These are phyloP conservation scores for Pseudogymnoascus sp. DNA, from an alignment of 2,329 filamentous ascomycete species.

Conservation along the genomic window DNA sequence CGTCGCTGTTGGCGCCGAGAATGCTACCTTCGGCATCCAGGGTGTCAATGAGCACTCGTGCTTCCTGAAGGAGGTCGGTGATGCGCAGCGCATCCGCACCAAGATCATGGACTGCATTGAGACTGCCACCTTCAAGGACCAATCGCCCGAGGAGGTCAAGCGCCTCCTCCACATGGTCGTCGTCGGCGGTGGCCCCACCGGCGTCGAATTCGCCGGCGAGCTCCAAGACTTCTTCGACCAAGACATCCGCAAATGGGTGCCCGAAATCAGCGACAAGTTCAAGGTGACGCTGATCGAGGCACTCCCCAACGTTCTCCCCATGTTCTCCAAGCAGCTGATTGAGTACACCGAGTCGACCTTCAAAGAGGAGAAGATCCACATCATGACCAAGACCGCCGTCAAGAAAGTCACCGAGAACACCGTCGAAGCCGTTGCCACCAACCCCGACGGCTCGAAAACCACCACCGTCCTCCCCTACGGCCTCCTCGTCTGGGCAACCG, in stretches of 20 bases:
- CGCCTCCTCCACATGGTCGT: constrained; percentile 98
- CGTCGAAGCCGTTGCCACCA: constrained; percentile 80
- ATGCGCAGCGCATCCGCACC: constrained; percentile 93
- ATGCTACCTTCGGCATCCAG: constrained; percentile 95
- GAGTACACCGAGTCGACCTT: constrained; percentile 99
- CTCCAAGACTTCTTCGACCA: constrained; percentile 98
- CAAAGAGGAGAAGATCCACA: constrained; percentile 96
- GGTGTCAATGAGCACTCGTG: constrained; percentile 92
- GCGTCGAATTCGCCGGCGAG: constrained; percentile 97
- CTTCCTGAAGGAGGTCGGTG: constrained; percentile 96
- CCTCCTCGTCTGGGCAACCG: constrained; percentile 95
- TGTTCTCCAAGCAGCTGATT: constrained; percentile 98
- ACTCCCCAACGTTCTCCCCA: constrained; percentile 89
- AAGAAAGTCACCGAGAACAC: constrained; percentile 90
- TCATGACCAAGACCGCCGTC: constrained; percentile 98
- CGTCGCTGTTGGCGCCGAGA: constrained; percentile 93
- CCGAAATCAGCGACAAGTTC: constrained; percentile 90
- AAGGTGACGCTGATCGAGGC: constrained; percentile 96
- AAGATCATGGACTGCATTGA: constrained; percentile 99
- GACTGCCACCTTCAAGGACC: constrained; percentile 96
- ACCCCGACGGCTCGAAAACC: constrained; percentile 77
- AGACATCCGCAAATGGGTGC: constrained; percentile 96
- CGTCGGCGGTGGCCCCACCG: constrained; percentile 85
- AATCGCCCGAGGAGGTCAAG: constrained; percentile 77
- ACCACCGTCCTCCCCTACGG: constrained; percentile 81